Percentiles rank a stretch among this genome's conserved stretches.
These are phyloP conservation scores for Sporodiniella umbellata DNA, from an alignment of 371 early-diverging fungal species.

Conservation along the genomic window DNA sequence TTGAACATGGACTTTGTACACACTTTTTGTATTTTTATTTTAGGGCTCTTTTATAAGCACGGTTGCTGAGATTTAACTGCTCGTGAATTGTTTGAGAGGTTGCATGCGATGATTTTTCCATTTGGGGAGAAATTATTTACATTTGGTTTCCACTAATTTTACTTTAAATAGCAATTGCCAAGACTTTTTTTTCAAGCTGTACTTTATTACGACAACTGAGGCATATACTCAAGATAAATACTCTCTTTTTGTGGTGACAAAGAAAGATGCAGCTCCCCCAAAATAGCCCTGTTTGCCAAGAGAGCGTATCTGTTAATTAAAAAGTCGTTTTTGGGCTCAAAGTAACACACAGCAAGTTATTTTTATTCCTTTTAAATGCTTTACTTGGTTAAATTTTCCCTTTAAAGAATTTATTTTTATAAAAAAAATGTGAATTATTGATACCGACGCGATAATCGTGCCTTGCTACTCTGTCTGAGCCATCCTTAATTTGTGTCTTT, in stretches of 20 bases:
- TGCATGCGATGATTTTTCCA: conserved; percentile 15
- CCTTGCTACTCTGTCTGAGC: too few species aligned
- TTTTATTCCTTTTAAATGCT: too few species aligned
- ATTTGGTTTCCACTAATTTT: conserved; percentile 16
- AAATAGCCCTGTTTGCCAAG: too few species aligned
- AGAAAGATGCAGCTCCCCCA: too few species aligned
- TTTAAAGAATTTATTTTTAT: neutral
- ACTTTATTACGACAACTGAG: neutral
- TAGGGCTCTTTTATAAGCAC: neutral
- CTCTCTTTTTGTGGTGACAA: neutral
- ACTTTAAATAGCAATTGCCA: conserved; percentile 18
- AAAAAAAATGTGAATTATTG: too few species aligned
- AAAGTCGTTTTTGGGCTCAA: neutral
- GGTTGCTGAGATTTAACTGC: conserved; percentile 4
- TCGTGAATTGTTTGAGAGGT: neutral
- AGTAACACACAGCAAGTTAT: too few species aligned
- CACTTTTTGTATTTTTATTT: neutral
- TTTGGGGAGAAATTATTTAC: conserved; percentile 26
- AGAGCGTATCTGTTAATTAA: neutral
- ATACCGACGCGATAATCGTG: too few species aligned
- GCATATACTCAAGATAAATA: too few species aligned
- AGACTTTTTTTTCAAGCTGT: conserved; percentile 22
- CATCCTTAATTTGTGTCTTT: too few species aligned
- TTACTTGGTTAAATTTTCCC: too few species aligned
- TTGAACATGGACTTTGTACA: neutral